Evolutionary conservation across 495 filamentous ascomycete genomes (phyloP).

Genomic region (Thermochaetoides thermophila): DNA sequence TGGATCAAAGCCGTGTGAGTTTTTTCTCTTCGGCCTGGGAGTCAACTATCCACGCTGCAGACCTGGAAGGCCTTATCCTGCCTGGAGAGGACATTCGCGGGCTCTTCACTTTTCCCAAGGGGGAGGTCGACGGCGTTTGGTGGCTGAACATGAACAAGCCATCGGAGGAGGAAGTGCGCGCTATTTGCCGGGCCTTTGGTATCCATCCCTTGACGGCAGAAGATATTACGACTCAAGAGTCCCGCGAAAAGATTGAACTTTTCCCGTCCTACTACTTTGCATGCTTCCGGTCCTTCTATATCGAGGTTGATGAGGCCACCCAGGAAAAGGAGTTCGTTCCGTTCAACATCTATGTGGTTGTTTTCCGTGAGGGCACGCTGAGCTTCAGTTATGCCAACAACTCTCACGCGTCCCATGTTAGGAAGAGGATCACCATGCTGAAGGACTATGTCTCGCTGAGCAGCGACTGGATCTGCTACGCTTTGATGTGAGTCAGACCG

Average conservation of each 20-base stretch:
- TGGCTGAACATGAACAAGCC: conserved; percentile 92
- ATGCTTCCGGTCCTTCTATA: conserved; percentile 82
- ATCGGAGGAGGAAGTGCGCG: conserved; percentile 73
- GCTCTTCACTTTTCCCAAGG: conserved; percentile 60
- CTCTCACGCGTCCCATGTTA: conserved; percentile 71
- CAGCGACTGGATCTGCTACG: conserved; percentile 98
- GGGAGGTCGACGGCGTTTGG: conserved; percentile 67
- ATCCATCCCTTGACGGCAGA: conserved; percentile 89
- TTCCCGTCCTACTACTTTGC: conserved; percentile 97
- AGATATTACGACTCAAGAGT: conserved; percentile 86
- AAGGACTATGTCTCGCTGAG: conserved; percentile 87
- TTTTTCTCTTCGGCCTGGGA: conserved; percentile 94
- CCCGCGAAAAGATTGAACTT: conserved; percentile 94
- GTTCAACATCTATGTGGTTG: conserved; percentile 89
- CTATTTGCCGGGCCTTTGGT: conserved; percentile 80
- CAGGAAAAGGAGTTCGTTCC: conserved; percentile 72
- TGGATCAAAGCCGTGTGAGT: conserved; percentile 64
- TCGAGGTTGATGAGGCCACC: conserved; percentile 48
- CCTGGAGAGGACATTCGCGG: conserved; percentile 80
- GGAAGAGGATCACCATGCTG: conserved; percentile 79
- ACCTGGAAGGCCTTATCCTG: conserved; percentile 72
- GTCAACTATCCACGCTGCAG: conserved; percentile 76
- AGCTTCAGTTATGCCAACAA: conserved; percentile 85
- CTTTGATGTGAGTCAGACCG: conserved; percentile 59
- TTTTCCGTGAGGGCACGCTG: conserved; percentile 88